phyloP scores from a whole-genome alignment of 306 rosid genomes.

The Ochetophila trinervis region DNA sequence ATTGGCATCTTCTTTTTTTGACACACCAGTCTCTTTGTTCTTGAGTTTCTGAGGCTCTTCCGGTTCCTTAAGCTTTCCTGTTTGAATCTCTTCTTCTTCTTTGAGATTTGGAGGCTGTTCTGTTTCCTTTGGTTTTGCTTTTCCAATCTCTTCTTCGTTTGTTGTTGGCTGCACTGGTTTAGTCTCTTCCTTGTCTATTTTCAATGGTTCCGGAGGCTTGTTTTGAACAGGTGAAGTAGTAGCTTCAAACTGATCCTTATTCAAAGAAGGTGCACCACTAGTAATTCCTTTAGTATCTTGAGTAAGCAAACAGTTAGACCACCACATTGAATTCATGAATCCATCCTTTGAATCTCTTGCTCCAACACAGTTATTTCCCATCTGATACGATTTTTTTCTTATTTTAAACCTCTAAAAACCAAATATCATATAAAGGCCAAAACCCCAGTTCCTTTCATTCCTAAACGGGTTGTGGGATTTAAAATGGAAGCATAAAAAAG shows the following conservation, averaged over 20 bases:
- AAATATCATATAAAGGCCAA: conserved; percentile 1
- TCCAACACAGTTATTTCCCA: conserved; percentile 85
- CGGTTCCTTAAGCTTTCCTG: background rate
- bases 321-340: conserved; percentile 36
- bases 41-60: background rate
- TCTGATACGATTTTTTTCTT: conserved; percentile 29
- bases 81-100: conserved; percentile 8
- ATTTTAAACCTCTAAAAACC: conserved; percentile 2
- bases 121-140: background rate
- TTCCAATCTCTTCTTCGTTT: background rate
- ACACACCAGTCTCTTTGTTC: background rate
- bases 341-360: conserved; percentile 32
- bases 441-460: conserved; percentile 7
- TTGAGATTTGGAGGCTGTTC: too few relatives aligned
- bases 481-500: background rate
- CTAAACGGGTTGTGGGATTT: conserved; percentile 2
- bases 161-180: conserved; percentile 16
- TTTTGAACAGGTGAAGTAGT: conserved; percentile 18
- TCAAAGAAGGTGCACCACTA: background rate
- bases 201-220: conserved; percentile 53
- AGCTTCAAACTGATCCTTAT: conserved; percentile 11
- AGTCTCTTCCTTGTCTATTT: conserved; percentile 37
- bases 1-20: conserved; percentile 13
- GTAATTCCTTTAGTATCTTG: conserved; percentile 8
- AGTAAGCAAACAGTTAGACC: conserved; percentile 33